phyloP scores from a whole-genome alignment of 352 stramenopile genomes.

The Phytophthora podocarpi region DNA sequence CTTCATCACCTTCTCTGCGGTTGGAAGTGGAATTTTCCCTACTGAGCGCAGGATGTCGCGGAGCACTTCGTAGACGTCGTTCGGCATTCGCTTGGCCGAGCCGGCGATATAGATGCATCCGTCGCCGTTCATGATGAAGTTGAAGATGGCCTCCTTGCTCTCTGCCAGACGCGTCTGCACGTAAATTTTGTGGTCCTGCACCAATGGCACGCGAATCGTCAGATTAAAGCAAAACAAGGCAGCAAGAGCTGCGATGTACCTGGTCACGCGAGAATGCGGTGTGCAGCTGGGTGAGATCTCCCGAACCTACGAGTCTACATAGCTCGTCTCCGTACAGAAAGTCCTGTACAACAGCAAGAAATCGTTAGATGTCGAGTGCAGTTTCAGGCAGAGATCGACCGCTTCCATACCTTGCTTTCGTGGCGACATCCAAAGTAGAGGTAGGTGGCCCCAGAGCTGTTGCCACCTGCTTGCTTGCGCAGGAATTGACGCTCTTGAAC shows the following conservation, averaged over 20 bases:
- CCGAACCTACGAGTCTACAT: conserved; percentile 41
- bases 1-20: conserved; percentile 81
- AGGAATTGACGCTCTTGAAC: conserved; percentile 80
- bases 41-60: conserved; percentile 84
- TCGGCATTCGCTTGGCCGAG: conserved; percentile 92
- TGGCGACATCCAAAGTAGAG: conserved; percentile 92
- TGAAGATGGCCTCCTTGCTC: conserved; percentile 73
- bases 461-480: conserved; percentile 22
- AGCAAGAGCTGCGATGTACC: conserved; percentile 26
- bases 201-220: background rate
- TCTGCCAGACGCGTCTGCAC: conserved; percentile 90
- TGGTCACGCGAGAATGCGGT: conserved; percentile 93
- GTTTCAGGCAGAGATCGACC: background rate
- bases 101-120: conserved; percentile 87
- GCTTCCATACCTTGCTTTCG: conserved; percentile 58
- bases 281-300: conserved; percentile 72
- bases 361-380: background rate
- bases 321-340: conserved; percentile 90
- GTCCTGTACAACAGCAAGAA: conserved; percentile 48
- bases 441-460: conserved; percentile 35
- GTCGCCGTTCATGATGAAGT: conserved; percentile 68
- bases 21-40: conserved; percentile 66
- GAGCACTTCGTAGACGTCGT: conserved; percentile 90
- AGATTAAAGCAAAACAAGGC: background rate
- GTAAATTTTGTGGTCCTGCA: conserved; percentile 88